Conservation (phyloP, 1,284 basidiomycete genomes). For the Malassezia globosa region DNA sequence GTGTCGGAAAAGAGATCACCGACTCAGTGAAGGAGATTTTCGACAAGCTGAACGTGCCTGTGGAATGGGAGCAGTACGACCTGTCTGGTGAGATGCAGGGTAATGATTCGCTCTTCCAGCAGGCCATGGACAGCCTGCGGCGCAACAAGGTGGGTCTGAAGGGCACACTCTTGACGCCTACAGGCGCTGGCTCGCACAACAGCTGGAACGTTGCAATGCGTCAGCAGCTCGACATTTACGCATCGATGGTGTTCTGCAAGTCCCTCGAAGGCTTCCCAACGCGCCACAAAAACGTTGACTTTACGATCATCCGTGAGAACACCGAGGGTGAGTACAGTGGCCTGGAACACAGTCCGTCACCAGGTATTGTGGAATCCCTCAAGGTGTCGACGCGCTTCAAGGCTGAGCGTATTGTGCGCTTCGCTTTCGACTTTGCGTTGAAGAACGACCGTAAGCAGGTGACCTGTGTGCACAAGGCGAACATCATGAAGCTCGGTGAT, state of each 20-base stretch:
- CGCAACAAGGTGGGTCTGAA: slow-evolving; percentile 97
- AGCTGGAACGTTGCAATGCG: slow-evolving; percentile 99
- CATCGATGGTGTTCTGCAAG: slow-evolving; percentile 95
- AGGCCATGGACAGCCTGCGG: slow-evolving; percentile 81
- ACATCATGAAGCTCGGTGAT: slow-evolving; percentile 99
- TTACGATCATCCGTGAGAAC: slow-evolving; percentile 98
- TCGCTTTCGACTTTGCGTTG: slow-evolving; percentile 97
- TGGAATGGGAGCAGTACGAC: slow-evolving; percentile 98
- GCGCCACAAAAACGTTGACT: slow-evolving; percentile 91
- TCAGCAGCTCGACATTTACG: slow-evolving; percentile 97
- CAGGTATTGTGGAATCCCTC: slow-evolving; percentile 94
- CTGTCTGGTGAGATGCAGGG: slow-evolving; percentile 90
- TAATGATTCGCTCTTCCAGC: slow-evolving; percentile 88
- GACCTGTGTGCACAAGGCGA: slow-evolving; percentile 99
- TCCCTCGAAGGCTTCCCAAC: slow-evolving; percentile 94
- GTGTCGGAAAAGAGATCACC: slow-evolving; percentile 87
- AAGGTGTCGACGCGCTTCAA: slow-evolving; percentile 94
- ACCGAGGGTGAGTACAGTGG: slow-evolving; percentile 99
- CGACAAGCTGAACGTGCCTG: slow-evolving; percentile 89
- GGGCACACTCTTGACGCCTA: slow-evolving; percentile 97
- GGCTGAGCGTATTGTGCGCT: slow-evolving; percentile 90
- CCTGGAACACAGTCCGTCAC: slow-evolving; percentile 83
- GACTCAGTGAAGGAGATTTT: slow-evolving; percentile 99
- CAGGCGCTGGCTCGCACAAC: slow-evolving; percentile 88
- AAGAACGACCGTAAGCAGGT: slow-evolving; percentile 99